Evolutionary conservation across 2,329 filamentous ascomycete genomes (phyloP).

Genomic region (Passalora sequoiae): DNA sequence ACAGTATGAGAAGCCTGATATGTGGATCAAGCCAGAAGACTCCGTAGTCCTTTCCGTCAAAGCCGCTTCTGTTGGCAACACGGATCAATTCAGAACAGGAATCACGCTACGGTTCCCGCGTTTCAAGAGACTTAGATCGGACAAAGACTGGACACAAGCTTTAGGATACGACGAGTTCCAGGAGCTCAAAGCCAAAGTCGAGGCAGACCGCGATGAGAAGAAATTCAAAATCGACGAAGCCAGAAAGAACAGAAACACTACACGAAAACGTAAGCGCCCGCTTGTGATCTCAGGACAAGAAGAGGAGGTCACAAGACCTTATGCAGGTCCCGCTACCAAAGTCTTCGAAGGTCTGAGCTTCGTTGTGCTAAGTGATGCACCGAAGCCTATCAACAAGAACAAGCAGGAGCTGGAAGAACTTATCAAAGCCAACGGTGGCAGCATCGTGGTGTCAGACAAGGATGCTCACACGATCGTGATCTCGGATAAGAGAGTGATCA

Average conservation of each 20-base stretch:
- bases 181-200: slow-evolving; percentile 61
- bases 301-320: slow-evolving; percentile 45
- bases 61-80: slow-evolving; percentile 69
- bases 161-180: slow-evolving; percentile 74
- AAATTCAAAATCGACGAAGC: slow-evolving; percentile 65
- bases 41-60: slow-evolving; percentile 87
- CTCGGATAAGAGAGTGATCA: slow-evolving; percentile 73
- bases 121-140: slow-evolving; percentile 74
- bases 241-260: slow-evolving; percentile 59
- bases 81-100: slow-evolving; percentile 70
- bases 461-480: slow-evolving; percentile 64
- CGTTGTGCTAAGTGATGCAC: slow-evolving; percentile 71
- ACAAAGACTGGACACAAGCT: slow-evolving; percentile 77
- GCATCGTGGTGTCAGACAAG: slow-evolving; percentile 67
- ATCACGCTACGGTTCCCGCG: slow-evolving; percentile 85
- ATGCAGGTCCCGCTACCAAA: slow-evolving; percentile 54
- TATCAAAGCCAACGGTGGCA: slow-evolving; percentile 78
- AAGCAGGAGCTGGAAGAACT: slow-evolving; percentile 76
- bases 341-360: slow-evolving; percentile 75
- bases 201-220: slow-evolving; percentile 67
- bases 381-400: slow-evolving; percentile 63
- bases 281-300: slow-evolving; percentile 71
- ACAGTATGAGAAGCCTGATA: slow-evolving; percentile 75
- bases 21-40: slow-evolving; percentile 87
- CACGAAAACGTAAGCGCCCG: slow-evolving; percentile 57